These are phyloP conservation scores for Davidsoniella virescens DNA, from an alignment of 2,329 filamentous ascomycete genomes.

Conservation along the genomic window DNA sequence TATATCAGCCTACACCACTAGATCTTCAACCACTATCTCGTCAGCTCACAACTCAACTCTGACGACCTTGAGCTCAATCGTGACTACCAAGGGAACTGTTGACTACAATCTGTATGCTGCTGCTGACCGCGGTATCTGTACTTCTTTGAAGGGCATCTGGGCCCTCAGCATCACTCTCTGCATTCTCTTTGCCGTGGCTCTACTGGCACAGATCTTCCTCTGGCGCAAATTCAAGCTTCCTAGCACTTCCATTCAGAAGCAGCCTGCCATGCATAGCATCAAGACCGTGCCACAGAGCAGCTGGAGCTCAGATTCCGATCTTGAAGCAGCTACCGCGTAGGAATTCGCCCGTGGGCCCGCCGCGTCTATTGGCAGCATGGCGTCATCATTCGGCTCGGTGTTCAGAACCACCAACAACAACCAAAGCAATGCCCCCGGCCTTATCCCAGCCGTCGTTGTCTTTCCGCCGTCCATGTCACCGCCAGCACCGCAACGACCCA, in stretches of 20 bases:
- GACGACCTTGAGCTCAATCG: background rate
- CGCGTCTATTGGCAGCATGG: background rate
- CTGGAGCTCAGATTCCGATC: constrained; percentile 2
- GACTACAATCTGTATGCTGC: constrained; percentile 34
- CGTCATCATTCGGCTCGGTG: background rate
- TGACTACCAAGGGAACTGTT: constrained; percentile 11
- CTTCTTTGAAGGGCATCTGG: constrained; percentile 78
- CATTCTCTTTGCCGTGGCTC: constrained; percentile 50
- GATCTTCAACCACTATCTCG: constrained; percentile 1
- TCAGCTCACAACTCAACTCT: background rate
- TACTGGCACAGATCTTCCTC: constrained; percentile 40
- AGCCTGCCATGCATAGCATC: background rate
- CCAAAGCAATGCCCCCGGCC: background rate
- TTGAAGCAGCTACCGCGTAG: constrained; percentile 5
- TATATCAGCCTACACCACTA: background rate
- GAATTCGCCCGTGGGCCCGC: constrained; percentile 6
- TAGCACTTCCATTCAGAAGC: background rate
- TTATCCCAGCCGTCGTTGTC: background rate
- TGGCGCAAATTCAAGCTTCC: constrained; percentile 33
- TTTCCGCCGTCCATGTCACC: background rate
- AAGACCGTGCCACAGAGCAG: background rate
- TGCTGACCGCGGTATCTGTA: constrained; percentile 48
- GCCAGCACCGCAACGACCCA: background rate
- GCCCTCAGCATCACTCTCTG: constrained; percentile 67
- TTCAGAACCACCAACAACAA: background rate